These are phyloP conservation scores for Mortierella sp. DNA, from an alignment of 371 early-diverging fungal genomes.

Conservation along the genomic window DNA sequence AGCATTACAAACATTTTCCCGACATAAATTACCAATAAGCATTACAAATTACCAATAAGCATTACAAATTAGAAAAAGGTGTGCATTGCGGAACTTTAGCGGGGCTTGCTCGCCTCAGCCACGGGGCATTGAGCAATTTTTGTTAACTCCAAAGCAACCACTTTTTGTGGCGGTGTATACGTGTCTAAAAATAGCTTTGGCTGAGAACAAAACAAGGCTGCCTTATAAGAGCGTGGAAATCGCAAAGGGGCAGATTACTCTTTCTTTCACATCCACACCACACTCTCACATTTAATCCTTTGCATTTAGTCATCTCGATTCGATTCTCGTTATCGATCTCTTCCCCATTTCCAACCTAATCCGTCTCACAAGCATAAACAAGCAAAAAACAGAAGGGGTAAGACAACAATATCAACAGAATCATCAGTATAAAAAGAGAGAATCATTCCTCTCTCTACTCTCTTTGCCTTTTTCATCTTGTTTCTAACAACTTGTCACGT, in stretches of 20 bases:
- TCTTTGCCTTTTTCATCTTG: conserved; percentile 4
- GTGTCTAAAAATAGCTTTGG: conserved; percentile 3
- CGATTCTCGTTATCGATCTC: background rate
- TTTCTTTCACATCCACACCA: background rate
- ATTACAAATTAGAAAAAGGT: background rate
- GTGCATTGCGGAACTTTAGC: background rate
- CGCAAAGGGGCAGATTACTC: background rate
- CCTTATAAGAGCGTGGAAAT: background rate
- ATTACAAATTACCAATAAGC: background rate
- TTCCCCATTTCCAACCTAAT: background rate
- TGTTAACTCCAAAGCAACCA: background rate
- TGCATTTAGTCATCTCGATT: background rate
- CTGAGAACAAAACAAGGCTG: too few relatives aligned
- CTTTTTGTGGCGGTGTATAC: conserved; percentile 8
- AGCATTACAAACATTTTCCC: background rate
- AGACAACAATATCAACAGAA: background rate
- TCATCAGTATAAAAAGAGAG: background rate
- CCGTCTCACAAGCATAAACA: background rate
- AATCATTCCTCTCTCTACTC: conserved; percentile 4
- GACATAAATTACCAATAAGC: background rate
- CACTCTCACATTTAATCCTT: background rate
- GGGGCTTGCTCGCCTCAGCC: background rate
- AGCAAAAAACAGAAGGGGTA: background rate
- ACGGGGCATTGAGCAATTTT: background rate
- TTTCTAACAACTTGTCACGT: background rate